Conservation (phyloP, 768 basidiomycete genomes). For the Boletales sp. region DNA sequence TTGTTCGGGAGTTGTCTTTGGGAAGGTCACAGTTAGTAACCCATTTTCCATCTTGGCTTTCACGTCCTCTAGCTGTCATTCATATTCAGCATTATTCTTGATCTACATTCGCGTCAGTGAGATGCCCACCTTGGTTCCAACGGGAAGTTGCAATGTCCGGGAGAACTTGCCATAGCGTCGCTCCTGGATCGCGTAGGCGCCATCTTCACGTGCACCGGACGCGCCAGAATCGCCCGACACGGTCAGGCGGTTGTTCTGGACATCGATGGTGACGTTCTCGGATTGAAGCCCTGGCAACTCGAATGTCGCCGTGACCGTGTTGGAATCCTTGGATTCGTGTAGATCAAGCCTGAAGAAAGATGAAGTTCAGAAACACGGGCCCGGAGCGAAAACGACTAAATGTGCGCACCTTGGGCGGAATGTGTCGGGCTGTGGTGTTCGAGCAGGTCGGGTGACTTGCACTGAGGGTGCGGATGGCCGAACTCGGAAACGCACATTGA, state of each 20-base stretch:
- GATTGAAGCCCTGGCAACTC: constrained; percentile 52
- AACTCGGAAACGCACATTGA: neutral
- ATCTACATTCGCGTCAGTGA: too few species aligned
- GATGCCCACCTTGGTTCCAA: constrained; percentile 38
- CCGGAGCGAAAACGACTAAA: too few species aligned
- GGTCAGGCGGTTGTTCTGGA: constrained; percentile 42
- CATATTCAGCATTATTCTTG: too few species aligned
- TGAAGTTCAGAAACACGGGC: neutral
- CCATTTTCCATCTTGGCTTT: too few species aligned
- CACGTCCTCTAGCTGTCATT: too few species aligned
- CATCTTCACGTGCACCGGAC: constrained; percentile 34
- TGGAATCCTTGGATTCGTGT: constrained; percentile 38
- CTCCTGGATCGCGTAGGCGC: constrained; percentile 41
- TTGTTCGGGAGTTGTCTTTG: too few species aligned
- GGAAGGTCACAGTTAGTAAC: too few species aligned
- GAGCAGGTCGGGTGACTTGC: too few species aligned
- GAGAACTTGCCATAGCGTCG: constrained; percentile 42
- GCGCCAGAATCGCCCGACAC: constrained; percentile 42
- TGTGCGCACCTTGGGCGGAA: constrained; percentile 1
- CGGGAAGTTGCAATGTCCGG: constrained; percentile 41
- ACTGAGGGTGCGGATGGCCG: neutral
- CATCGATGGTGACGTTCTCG: constrained; percentile 44
- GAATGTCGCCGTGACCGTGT: constrained; percentile 48
- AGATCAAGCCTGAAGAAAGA: constrained; percentile 38
- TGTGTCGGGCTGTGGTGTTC: neutral